A percentile compares a stretch with the other conserved stretches of the same genome.
phyloP scores from a whole-genome alignment of 306 rosid species.

The Gleditsia sinensis region DNA sequence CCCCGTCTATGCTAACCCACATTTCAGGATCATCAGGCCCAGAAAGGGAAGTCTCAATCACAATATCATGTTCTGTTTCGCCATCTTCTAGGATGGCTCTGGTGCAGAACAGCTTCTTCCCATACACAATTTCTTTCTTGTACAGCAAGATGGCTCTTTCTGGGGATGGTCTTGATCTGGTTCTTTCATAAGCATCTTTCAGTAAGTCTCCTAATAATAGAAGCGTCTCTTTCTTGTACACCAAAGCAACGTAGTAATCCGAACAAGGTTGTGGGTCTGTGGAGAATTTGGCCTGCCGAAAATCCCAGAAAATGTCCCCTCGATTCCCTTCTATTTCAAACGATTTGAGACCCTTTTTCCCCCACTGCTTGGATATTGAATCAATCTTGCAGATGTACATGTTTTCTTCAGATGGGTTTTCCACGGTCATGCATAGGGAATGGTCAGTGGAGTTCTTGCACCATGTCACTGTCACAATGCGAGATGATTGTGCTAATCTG shows the following conservation, averaged over 20 bases:
- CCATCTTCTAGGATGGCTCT: constrained; percentile 55
- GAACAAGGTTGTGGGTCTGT: constrained; percentile 48
- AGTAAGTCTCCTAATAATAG: constrained; percentile 58
- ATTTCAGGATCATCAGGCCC: constrained; percentile 73
- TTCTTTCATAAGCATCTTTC: constrained; percentile 51
- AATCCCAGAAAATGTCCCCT: constrained; percentile 66
- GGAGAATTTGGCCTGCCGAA: constrained; percentile 51
- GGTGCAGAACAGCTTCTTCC: constrained; percentile 58
- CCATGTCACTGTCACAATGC: constrained; percentile 51
- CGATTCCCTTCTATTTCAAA: constrained; percentile 52
- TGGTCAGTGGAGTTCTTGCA: constrained; percentile 45
- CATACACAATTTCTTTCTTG: constrained; percentile 63
- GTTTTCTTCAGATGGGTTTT: constrained; percentile 37
- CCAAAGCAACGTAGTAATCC: constrained; percentile 64
- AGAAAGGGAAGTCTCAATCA: constrained; percentile 56
- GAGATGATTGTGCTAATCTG: constrained; percentile 37
- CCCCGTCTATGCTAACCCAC: constrained; percentile 68
- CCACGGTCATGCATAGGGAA: constrained; percentile 43
- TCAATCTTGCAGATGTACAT: constrained; percentile 55
- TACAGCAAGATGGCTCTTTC: constrained; percentile 53
- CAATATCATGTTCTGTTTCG: constrained; percentile 52
- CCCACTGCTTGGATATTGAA: constrained; percentile 48
- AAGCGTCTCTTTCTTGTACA: constrained; percentile 52
- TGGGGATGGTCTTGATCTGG: constrained; percentile 52
- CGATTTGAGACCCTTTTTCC: constrained; percentile 66